Evolutionary conservation across 257 asterid species (phyloP).

Genomic region (Scutellaria minor): DNA sequence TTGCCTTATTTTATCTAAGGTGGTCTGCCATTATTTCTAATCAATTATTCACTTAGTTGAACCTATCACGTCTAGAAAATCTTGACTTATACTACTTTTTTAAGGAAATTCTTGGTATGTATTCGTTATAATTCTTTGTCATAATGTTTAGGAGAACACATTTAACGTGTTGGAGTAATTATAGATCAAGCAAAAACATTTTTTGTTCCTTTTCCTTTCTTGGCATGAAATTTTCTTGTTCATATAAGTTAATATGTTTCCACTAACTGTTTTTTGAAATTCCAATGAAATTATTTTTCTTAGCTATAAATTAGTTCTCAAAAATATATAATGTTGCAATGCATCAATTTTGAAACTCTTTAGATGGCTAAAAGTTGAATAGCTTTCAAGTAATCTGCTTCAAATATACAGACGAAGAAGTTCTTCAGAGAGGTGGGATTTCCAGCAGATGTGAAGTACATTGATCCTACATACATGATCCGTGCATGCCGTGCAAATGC

Average conservation of each 20-base stretch:
- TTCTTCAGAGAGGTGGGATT: conserved; percentile 72
- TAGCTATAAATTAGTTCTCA: not conserved
- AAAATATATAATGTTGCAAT: conserved; percentile 3
- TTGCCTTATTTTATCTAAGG: conserved; percentile 15
- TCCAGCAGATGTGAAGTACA: conserved; percentile 90
- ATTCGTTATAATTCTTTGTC: not conserved
- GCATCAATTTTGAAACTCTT: not conserved
- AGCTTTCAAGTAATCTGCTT: not conserved
- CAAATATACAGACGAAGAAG: conserved; percentile 63
- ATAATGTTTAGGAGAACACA: not conserved
- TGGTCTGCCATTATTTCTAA: not conserved
- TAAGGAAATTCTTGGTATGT: not conserved
- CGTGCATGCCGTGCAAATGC: conserved; percentile 99
- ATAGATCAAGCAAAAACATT: not conserved
- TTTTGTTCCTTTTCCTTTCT: not conserved
- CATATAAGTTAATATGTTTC: not conserved
- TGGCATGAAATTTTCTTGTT: conserved; percentile 4
- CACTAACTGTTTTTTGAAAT: not conserved
- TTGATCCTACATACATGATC: conserved; percentile 97
- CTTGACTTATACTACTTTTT: not conserved
- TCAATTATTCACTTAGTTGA: no score
- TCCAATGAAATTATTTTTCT: not conserved
- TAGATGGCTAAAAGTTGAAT: not conserved
- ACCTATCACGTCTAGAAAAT: no score
- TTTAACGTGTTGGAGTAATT: conserved; percentile 2